Evolutionary conservation across 2,329 filamentous ascomycete genomes (phyloP).

Genomic region (Rachicladosporium sp.): DNA sequence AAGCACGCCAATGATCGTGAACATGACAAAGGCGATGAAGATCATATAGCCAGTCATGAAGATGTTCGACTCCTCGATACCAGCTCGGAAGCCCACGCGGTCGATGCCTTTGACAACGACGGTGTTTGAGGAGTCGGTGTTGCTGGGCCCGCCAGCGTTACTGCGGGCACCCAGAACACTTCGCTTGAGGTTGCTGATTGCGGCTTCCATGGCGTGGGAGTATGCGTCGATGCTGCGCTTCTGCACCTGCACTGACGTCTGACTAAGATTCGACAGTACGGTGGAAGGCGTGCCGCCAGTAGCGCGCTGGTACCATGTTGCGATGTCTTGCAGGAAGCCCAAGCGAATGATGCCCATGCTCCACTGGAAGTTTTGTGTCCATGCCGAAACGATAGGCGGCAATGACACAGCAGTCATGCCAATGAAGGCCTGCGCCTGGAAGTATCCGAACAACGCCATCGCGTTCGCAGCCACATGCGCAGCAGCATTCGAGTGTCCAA

Average conservation of each 20-base stretch:
- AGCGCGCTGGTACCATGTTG: constrained; percentile 90
- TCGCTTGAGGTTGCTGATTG: constrained; percentile 25
- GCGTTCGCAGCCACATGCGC: constrained; percentile 91
- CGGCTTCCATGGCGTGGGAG: constrained; percentile 42
- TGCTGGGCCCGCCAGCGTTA: constrained; percentile 13
- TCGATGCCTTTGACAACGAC: constrained; percentile 67
- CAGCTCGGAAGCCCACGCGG: constrained; percentile 73
- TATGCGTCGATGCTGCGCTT: constrained; percentile 45
- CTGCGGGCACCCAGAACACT: constrained; percentile 32
- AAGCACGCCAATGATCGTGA: constrained; percentile 60
- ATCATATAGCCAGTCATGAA: constrained; percentile 87
- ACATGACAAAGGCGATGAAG: constrained; percentile 70
- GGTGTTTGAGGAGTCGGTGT: constrained; percentile 23
- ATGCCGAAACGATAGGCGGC: constrained; percentile 78
- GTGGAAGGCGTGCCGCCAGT: constrained; percentile 78
- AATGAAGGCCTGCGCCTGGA: constrained; percentile 86
- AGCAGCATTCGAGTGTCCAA: constrained; percentile 87
- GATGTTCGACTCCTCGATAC: constrained; percentile 81
- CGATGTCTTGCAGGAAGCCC: constrained; percentile 74
- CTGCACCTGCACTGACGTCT: constrained; percentile 72
- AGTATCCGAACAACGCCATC: constrained; percentile 85
- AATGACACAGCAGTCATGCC: constrained; percentile 71
- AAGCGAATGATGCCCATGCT: constrained; percentile 90
- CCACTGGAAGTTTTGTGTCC: constrained; percentile 98
- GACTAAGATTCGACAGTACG: constrained; percentile 60